phyloP scores from a whole-genome alignment of 208 protist species.

The Acanthamoeba royreba region DNA sequence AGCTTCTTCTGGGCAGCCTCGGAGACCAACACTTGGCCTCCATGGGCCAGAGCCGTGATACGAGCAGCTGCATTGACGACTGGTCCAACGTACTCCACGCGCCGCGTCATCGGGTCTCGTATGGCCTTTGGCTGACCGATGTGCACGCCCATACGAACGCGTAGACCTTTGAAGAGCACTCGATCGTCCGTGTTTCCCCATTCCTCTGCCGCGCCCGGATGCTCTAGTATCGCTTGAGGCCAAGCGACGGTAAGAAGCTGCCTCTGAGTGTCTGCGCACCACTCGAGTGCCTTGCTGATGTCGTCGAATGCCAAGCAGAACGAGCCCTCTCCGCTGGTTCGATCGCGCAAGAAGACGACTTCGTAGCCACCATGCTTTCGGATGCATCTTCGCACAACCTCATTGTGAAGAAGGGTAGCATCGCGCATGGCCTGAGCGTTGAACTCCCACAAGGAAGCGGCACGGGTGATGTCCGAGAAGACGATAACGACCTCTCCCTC shows the following conservation, averaged over 20 bases:
- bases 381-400: background rate
- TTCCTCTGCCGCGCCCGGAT: slow-evolving; percentile 5
- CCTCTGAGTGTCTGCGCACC: background rate
- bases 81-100: slow-evolving; percentile 9
- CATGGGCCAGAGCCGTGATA: background rate
- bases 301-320: slow-evolving; percentile 12
- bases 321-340: slow-evolving; percentile 10
- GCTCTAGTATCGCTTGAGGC: slow-evolving; percentile 1
- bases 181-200: slow-evolving; percentile 27
- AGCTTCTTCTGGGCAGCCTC: background rate
- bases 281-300: background rate
- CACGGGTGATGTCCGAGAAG: slow-evolving; percentile 16
- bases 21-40: slow-evolving; percentile 11
- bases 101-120: background rate
- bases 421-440: background rate
- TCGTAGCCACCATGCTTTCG: slow-evolving; percentile 16
- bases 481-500: slow-evolving; percentile 24
- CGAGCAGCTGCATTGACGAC: background rate
- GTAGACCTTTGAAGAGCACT: slow-evolving; percentile 6
- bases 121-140: background rate
- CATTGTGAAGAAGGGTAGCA: background rate
- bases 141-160: slow-evolving; percentile 18
- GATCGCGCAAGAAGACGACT: slow-evolving; percentile 1
- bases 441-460: slow-evolving; percentile 20
- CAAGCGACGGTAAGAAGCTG: background rate